Percentiles rank a stretch among this genome's conserved stretches.
These are phyloP conservation scores for Physocladia obscura DNA, from an alignment of 192 early-diverging fungal genomes.

Conservation along the genomic window DNA sequence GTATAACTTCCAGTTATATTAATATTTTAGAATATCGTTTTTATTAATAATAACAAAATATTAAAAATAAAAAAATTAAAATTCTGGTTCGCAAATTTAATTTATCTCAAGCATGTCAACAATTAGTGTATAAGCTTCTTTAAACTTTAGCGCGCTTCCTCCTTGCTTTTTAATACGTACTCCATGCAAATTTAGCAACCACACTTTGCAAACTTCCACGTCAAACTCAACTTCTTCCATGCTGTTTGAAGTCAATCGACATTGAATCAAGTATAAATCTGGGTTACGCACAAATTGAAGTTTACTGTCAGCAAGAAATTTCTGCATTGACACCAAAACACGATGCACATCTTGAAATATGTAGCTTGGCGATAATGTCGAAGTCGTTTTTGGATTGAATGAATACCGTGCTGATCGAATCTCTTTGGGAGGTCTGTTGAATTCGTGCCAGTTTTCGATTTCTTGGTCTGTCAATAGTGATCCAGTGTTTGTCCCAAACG, in stretches of 20 bases:
- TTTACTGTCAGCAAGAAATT: constrained; percentile 19
- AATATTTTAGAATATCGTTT: background rate
- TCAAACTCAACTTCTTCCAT: constrained; percentile 54
- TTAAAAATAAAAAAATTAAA: background rate
- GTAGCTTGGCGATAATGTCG: constrained; percentile 40
- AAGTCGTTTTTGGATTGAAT: constrained; percentile 51
- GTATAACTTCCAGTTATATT: background rate
- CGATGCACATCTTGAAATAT: constrained; percentile 66
- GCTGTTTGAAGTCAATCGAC: constrained; percentile 33
- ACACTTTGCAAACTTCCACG: constrained; percentile 65
- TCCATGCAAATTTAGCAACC: constrained; percentile 59
- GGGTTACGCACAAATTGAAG: constrained; percentile 39
- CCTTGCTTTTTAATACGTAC: constrained; percentile 54
- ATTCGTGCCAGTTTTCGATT: constrained; percentile 59
- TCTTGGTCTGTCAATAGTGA: constrained; percentile 38
- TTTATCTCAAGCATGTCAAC: constrained; percentile 31
- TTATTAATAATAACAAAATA: background rate
- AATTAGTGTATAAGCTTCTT: constrained; percentile 50
- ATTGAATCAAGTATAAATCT: constrained; percentile 54
- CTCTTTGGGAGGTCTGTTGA: constrained; percentile 53
- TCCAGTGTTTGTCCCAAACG: background rate
- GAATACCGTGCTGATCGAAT: constrained; percentile 55
- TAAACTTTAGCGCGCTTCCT: constrained; percentile 51
- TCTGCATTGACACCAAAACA: constrained; percentile 39
- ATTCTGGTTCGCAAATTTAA: too few species aligned